Base-by-base conservation (phyloP, 768 basidiomycete species). In the Lentinula sp. region DNA sequence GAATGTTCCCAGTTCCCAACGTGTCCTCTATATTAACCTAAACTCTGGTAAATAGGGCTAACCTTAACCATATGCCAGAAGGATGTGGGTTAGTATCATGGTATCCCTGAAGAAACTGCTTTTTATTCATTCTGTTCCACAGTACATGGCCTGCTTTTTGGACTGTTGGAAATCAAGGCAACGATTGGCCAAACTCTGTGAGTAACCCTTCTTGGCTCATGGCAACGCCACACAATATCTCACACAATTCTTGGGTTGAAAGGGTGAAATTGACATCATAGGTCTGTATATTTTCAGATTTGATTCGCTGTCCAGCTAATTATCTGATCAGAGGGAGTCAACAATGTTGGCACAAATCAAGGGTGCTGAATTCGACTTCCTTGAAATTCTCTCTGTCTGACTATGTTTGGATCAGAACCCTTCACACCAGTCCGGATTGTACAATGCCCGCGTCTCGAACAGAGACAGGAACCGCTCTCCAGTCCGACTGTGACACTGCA, bases 61-160 rank as follows among this genome's bases (percentile, higher is more conserved):
- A 82, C 63, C 65, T 81, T 32, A 64, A 68, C 15, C 83, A 84
- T 66, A 84, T 85, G 81, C 83, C 83, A 13, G 74, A 81, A 61
- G 83, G 81, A 5, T 81, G 81, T 67, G 79, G 75, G 78, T 78
- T 51, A 60, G 69, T 68, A 16, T 21, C 16, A 28, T 66, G 64
- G 9, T 32, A n/a, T 21, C n/a, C 7, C 9, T 23, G 10, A 11
- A 6, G 46, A 48, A 39, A 48, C 18, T 42, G 34, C 21, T 40
- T 16, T 45, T 13, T 23, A 7, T 31, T 52, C 21, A 21, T 40
- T 51, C 23, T 9, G 15, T 55, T 6, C 28, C 34, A 16, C 13
- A 73, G 73, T 18, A 73, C 71, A 1, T 78, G 76, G 77, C 76
- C 85, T 6, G 84, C 85, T 2, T 75, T 81, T n/a, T 85, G 84